phyloP scores from a whole-genome alignment of 1,284 basidiomycete genomes.

The Malassezia restricta region DNA sequence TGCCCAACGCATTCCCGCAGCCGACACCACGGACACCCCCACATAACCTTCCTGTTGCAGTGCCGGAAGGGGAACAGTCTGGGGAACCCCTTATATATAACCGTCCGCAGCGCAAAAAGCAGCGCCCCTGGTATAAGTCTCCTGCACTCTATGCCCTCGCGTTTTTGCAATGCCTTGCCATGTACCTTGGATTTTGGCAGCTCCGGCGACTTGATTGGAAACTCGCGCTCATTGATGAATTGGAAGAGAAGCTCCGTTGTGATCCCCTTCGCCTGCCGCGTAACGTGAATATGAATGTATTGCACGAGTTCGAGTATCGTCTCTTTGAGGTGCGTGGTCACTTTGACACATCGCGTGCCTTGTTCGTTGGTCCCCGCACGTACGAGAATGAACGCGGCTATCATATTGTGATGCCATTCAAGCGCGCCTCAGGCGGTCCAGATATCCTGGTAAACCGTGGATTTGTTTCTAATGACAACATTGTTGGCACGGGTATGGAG shows the following conservation, averaged over 20 bases:
- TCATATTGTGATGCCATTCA: conserved; percentile 71
- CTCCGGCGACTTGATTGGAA: conserved; percentile 85
- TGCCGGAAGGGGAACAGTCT: neutral
- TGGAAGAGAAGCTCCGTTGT: conserved; percentile 76
- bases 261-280: conserved; percentile 68
- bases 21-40: neutral
- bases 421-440: conserved; percentile 54
- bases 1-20: no score
- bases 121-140: conserved; percentile 31
- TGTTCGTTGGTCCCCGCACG: conserved; percentile 74
- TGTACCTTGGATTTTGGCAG: conserved; percentile 89
- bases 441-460: conserved; percentile 65
- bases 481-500: conserved; percentile 39
- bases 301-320: conserved; percentile 33
- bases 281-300: conserved; percentile 56
- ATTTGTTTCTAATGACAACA: conserved; percentile 55
- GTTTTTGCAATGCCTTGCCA: conserved; percentile 77
- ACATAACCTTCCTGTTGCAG: neutral
- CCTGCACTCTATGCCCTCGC: conserved; percentile 56
- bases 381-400: conserved; percentile 75
- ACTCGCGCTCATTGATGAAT: conserved; percentile 77
- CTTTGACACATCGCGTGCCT: conserved; percentile 56
- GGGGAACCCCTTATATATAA: conserved; percentile 12
- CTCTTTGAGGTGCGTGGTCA: conserved; percentile 26
- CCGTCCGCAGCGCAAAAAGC: conserved; percentile 4